Evolutionary conservation across 805 yeast genomes (phyloP), one percentile per base, ranked within the genome.

Genomic region (Teunomyces gatunensis): DNA sequence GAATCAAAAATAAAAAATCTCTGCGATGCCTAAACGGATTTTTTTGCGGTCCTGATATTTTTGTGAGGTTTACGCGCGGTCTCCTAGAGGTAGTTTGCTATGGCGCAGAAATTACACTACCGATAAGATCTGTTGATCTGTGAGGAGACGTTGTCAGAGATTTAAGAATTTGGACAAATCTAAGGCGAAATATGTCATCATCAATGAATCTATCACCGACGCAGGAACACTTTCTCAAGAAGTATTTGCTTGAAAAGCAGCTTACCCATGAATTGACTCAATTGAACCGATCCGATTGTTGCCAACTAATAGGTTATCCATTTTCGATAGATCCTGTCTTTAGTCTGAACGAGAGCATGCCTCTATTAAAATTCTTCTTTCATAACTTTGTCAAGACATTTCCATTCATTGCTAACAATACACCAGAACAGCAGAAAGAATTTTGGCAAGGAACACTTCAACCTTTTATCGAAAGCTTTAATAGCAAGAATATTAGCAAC

Each of bases 151-250:
- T 25, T 15, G 27, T 15, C 15, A 39, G n/a, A 39, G 34, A 28
- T 39, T 17, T 3, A 13, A 25, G 15, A 12, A 7, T 23, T 39
- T 20, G 43, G 25, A 36, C 25, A 15, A 35, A 13, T 40, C 9
- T 32, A 18, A 6, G 15, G 10, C 18, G 7, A 13, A 15, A 20
- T 5, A 17, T 34, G 29, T 10, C 29, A 15, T 29, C 17, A 23
- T 34, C n/a, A 9, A 25, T 25, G 37, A 46, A 47, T 28, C 34
- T 45, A 11, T 32, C 44, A 12, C 80, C 91, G 2, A 73, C 79
- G 0, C 89, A 91, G 62, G 96, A 89, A 65, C 97, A 92, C 59
- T 87, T 86, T 63, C 75, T 94, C 46, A 92, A 92, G 65, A 82
- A 95, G 57, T 91, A 88, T 65, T 73, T 92, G 13, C 68, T 92